phyloP scores from a whole-genome alignment of 352 stramenopile species.

The Thraustochytrium sp. region DNA sequence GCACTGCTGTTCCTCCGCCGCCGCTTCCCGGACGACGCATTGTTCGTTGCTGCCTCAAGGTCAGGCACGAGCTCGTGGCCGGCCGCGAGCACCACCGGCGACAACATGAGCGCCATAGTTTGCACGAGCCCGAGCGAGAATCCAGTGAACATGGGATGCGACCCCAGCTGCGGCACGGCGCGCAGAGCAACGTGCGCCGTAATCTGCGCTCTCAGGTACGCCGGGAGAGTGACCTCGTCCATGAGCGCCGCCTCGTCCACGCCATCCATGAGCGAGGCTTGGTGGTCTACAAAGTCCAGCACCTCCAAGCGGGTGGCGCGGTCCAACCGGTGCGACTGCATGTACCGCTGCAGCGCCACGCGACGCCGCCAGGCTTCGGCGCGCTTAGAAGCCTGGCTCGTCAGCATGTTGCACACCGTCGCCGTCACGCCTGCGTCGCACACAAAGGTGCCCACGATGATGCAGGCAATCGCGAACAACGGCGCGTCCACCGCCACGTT shows the following conservation, averaged over 20 bases:
- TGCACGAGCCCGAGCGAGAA: slow-evolving; percentile 7
- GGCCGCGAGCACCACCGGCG: not conserved
- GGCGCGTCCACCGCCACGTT: slow-evolving; percentile 13
- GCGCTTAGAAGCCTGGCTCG: not conserved
- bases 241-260: not conserved
- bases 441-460: slow-evolving; percentile 27
- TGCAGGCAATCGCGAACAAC: slow-evolving; percentile 8
- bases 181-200: not conserved
- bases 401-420: slow-evolving; percentile 7
- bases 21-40: too few relatives aligned
- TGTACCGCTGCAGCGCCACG: not conserved
- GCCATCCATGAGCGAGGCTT: not conserved
- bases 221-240: not conserved
- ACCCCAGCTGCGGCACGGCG: not conserved
- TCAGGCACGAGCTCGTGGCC: not conserved
- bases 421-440: slow-evolving; percentile 38
- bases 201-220: not conserved
- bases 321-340: slow-evolving; percentile 1
- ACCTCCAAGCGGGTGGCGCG: not conserved
- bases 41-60: not conserved
- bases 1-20: too few relatives aligned
- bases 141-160: slow-evolving; percentile 11
- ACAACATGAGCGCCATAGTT: slow-evolving; percentile 17
- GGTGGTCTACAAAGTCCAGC: not conserved
- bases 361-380: not conserved